Evolutionary conservation across 495 filamentous ascomycete species (phyloP), one percentile per base, ranked within the genome.

Genomic region (Jackrogersella multiformis): DNA sequence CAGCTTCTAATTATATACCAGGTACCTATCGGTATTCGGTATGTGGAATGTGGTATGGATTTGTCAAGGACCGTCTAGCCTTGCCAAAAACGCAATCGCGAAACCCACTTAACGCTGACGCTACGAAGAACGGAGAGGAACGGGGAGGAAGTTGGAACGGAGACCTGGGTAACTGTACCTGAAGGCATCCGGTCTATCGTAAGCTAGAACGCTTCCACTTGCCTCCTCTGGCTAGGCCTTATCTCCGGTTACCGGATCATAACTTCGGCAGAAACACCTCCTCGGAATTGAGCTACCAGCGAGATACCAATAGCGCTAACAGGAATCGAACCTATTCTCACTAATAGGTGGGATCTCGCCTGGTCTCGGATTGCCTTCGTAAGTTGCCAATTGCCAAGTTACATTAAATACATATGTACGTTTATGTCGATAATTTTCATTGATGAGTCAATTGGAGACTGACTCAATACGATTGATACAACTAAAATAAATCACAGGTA

Each of bases 171-270:
- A 49, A 24, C 6, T 49, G 46, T 49, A 49, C 26, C 16, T 49
- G 28, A 32, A 49, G 16, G 38, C 15, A 6, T 16, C 4, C 38
- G 13, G 38, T 20, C 46, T 49, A 7, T 18, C 28, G 23, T 49
- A 30, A 49, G 28, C 24, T 4, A 30, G 46, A 23, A 61, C 32
- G 45, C 45, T 49, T 49, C n/a, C 1, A 49, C 5, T 39, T 61
- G 28, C 55, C 55, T 16, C 20, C 34, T 12, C 24, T 30, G 45
- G 48, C 18, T 30, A 26, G 4, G 30, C 10, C 60, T 56, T 63
- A 63, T 63, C 60, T 63, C 60, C 60, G 60, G 49, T 63, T 8
- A 63, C 60, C 12, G 42, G 42, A 46, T 35, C 41, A 39, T 36
- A 36, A 15, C 5, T 23, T 53, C 49, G 49, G 49, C 49, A 36